A percentile compares a stretch with the other conserved stretches of the same genome.
Evolutionary conservation across 345 rosid genomes (phyloP).

Genomic region (Sonneratia alba): DNA sequence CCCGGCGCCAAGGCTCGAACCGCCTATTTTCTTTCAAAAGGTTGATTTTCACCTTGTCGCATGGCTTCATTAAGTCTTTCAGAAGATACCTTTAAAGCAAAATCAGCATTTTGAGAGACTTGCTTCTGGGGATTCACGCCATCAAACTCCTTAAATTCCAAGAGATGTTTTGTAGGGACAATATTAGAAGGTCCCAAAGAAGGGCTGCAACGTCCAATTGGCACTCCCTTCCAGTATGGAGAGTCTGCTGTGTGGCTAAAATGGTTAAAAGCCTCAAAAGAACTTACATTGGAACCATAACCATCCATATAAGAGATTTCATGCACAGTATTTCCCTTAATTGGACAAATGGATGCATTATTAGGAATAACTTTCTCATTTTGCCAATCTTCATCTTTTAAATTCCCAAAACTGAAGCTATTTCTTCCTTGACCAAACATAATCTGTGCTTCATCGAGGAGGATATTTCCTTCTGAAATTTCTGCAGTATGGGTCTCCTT

Average conservation of each 20-base stretch:
- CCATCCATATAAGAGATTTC: slow-evolving; percentile 23
- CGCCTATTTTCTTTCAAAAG: background rate
- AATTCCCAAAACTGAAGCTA: slow-evolving; percentile 14
- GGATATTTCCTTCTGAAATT: slow-evolving; percentile 19
- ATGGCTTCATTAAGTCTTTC: slow-evolving; percentile 16
- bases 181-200: slow-evolving; percentile 21
- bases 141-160: slow-evolving; percentile 27
- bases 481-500: slow-evolving; percentile 25
- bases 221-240: slow-evolving; percentile 52
- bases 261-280: slow-evolving; percentile 34
- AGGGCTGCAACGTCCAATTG: slow-evolving; percentile 18
- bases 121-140: slow-evolving; percentile 25
- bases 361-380: slow-evolving; percentile 18
- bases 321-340: slow-evolving; percentile 16
- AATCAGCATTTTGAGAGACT: slow-evolving; percentile 10
- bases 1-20: too few species aligned
- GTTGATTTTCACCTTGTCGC: background rate
- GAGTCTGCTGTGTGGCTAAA: slow-evolving; percentile 37
- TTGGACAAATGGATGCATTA: slow-evolving; percentile 18
- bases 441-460: slow-evolving; percentile 26
- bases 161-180: slow-evolving; percentile 17
- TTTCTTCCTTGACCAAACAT: slow-evolving; percentile 25
- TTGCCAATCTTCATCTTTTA: slow-evolving; percentile 12
- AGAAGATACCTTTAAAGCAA: slow-evolving; percentile 16
- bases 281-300: slow-evolving; percentile 25